Percentiles rank a stretch among this genome's conserved stretches.
phyloP scores from a whole-genome alignment of 2,329 filamentous ascomycete genomes.

The Fusarium musae region DNA sequence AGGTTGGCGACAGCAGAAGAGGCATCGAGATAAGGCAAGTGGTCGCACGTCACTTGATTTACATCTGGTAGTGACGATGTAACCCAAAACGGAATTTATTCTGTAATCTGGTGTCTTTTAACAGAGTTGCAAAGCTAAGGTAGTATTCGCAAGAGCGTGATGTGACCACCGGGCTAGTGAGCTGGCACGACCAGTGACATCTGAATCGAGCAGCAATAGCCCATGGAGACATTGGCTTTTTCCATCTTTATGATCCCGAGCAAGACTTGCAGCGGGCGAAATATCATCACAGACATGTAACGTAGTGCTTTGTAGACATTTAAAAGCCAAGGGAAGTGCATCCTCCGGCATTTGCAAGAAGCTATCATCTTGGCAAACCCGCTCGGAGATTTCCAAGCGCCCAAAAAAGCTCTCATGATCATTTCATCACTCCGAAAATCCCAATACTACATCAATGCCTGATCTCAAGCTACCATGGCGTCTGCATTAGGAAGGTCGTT shows the following conservation, averaged over 20 bases:
- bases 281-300: neutral
- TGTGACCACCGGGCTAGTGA: neutral
- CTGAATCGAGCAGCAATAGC: too few relatives aligned
- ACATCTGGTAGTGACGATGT: neutral
- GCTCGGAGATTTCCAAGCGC: neutral
- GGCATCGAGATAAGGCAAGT: neutral
- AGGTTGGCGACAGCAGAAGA: neutral
- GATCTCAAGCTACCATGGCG: neutral
- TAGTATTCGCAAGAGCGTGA: slow-evolving; percentile 19
- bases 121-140: neutral
- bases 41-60: slow-evolving; percentile 6
- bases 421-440: neutral
- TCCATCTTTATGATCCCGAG: too few relatives aligned
- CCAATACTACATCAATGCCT: slow-evolving; percentile 7
- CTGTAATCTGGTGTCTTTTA: neutral
- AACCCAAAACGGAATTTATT: neutral
- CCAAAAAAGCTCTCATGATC: slow-evolving; percentile 5
- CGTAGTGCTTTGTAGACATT: neutral
- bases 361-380: neutral
- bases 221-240: too few relatives aligned
- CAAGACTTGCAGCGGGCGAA: neutral
- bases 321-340: neutral
- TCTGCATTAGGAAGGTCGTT: slow-evolving; percentile 17
- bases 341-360: neutral
- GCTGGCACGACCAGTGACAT: neutral